Base-by-base conservation (phyloP, 352 stramenopile genomes). In the Pythium biforme region DNA sequence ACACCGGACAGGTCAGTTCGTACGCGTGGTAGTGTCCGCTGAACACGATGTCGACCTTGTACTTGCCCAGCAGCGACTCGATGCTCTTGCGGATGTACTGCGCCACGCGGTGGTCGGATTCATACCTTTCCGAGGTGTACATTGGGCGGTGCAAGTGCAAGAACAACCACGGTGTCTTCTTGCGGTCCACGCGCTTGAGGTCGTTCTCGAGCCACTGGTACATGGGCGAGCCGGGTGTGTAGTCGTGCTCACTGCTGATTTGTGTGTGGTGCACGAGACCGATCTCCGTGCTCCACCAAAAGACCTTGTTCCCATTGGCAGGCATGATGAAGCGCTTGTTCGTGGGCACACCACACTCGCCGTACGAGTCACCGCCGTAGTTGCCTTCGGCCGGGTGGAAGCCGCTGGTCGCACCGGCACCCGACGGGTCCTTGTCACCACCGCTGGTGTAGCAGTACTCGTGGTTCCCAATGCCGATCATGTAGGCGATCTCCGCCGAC, bases 271-370 rank as follows among this genome's bases (percentile, higher is more conserved):
- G 66, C 4, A 33, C 52, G 2, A 73, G 25, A 1, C 66, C 66
- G 19, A 68, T 56, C 51, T 73, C 57, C 14, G 61, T 55, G 53
- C 62, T 70, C 33, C 55, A 73, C 55, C 64, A 74, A 45, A 73
- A 73, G 11, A 69, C 66, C 27, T 52, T 48, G 69, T 70, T 70
- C 48, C 59, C 54, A 43, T 67, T 68, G 7, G 48, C 27, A 1
- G 70, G 75, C 72, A 86, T 85, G 54, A 59, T 57, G 76, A 89
- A 91, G 22, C 76, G 72, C 40, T 76, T 77, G 26, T 66, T 61
- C 12, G 73, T 74, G 2, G 83, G 75, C 37, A 93, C 79, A 26
- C 84, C 80, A 65, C 85, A 94, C 71, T 94, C 85, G n/a, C 85
- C 85, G 22, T 68, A 66, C 37, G 62, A 68, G 27, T 68, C 62